phyloP scores from a whole-genome alignment of 176 grass and related monocot species.

The Pharus latifolius region DNA sequence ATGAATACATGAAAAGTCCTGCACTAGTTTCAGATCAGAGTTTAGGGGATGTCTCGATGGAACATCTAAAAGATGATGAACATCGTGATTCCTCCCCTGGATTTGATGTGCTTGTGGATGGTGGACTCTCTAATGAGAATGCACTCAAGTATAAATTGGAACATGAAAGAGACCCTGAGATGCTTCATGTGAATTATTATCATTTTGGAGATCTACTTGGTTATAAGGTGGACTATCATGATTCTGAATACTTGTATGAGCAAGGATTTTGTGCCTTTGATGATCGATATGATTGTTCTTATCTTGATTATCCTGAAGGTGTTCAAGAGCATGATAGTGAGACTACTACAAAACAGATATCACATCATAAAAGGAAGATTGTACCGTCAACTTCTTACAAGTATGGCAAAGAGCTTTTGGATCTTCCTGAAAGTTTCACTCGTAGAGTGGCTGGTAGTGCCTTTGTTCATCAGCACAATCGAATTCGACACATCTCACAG shows the following conservation, averaged over 20 bases:
- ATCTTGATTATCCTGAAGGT: slow-evolving; percentile 17
- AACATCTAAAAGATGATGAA: slow-evolving; percentile 16
- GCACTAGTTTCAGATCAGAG: not conserved
- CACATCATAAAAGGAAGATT: not conserved
- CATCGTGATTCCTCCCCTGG: slow-evolving; percentile 31
- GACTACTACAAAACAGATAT: not conserved
- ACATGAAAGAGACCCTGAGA: not conserved
- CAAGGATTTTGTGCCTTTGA: slow-evolving; percentile 15
- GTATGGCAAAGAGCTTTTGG: not conserved
- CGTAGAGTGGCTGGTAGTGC: not conserved
- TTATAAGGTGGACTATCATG: slow-evolving; percentile 26
- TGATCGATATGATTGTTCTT: not conserved
- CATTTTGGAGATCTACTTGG: not conserved
- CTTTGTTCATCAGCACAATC: slow-evolving; percentile 1
- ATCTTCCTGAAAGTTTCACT: slow-evolving; percentile 1
- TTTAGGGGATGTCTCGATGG: slow-evolving; percentile 22
- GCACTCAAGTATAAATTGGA: slow-evolving; percentile 12
- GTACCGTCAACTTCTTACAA: slow-evolving; percentile 5
- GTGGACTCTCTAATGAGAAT: not conserved
- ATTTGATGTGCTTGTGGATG: slow-evolving; percentile 50
- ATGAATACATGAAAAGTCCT: not conserved
- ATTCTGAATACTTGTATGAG: slow-evolving; percentile 6
- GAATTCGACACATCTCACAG: slow-evolving; percentile 3
- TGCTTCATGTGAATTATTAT: slow-evolving; percentile 9
- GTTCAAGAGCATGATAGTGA: not conserved